Evolutionary conservation across 331 rosid genomes (phyloP).

Genomic region (Malus hybrid): DNA sequence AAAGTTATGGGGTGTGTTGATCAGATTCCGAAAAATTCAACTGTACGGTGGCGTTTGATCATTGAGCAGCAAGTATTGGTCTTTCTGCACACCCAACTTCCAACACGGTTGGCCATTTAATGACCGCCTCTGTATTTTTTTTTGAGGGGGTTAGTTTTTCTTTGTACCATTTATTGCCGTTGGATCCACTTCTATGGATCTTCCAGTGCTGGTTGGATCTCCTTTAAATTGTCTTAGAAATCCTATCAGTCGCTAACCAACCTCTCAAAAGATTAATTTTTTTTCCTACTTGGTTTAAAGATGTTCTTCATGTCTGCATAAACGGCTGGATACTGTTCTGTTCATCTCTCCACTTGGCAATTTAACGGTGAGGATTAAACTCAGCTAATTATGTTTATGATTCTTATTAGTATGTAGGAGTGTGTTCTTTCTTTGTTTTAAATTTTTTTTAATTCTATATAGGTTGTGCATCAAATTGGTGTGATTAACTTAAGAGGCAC

Average conservation of each 20-base stretch:
- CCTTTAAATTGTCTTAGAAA: conserved; percentile 9
- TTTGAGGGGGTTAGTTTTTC: background rate
- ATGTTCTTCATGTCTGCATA: background rate
- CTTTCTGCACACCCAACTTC: background rate
- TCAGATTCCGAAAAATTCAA: background rate
- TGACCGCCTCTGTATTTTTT: too few species aligned
- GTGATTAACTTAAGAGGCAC: too few species aligned
- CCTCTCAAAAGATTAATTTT: background rate
- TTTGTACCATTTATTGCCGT: conserved; percentile 17
- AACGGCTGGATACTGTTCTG: background rate
- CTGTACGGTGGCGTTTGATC: background rate
- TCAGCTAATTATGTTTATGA: background rate
- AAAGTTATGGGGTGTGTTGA: background rate
- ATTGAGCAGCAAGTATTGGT: background rate
- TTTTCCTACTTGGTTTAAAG: background rate
- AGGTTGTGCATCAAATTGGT: too few species aligned
- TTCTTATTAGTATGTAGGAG: background rate
- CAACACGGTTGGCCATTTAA: conserved; percentile 17
- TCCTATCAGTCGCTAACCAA: background rate
- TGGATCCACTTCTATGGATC: background rate
- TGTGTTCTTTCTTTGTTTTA: too few species aligned
- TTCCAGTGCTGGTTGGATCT: conserved; percentile 37
- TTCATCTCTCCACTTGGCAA: background rate
- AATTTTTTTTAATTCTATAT: too few species aligned
- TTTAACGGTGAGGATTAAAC: background rate